phyloP scores from a whole-genome alignment of 495 filamentous ascomycete species.

The Aspergillus avenaceus region DNA sequence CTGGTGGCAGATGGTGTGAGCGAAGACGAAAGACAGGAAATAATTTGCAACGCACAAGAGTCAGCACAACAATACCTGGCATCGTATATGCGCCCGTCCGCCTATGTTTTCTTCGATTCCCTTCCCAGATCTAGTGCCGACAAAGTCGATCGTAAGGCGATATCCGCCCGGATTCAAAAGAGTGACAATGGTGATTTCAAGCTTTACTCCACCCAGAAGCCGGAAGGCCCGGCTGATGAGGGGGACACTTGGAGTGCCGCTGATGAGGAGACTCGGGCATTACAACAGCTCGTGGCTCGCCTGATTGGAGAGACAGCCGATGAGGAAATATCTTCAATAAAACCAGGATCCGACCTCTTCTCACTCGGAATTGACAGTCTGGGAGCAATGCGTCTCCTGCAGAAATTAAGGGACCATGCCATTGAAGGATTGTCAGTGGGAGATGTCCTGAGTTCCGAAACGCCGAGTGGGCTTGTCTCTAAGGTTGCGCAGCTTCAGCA shows the following conservation, averaged over 20 bases:
- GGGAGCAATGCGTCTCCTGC: constrained; percentile 58
- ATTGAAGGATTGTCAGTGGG: constrained; percentile 25
- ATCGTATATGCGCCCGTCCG: constrained; percentile 18
- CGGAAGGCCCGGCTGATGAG: not conserved
- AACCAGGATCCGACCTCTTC: constrained; percentile 56
- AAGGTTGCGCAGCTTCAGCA: constrained; percentile 1
- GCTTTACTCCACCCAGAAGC: not conserved
- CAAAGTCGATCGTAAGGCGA: constrained; percentile 22
- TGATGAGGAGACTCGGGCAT: not conserved
- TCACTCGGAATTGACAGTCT: constrained; percentile 77
- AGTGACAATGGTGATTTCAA: not conserved
- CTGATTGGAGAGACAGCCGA: constrained; percentile 46
- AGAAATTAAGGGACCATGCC: constrained; percentile 17
- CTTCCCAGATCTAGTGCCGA: constrained; percentile 23
- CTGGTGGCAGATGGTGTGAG: constrained; percentile 14
- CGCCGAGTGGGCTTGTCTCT: constrained; percentile 30
- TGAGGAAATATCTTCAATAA: constrained; percentile 38
- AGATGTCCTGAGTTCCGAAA: constrained; percentile 19
- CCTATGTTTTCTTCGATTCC: constrained; percentile 15
- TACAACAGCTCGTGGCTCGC: constrained; percentile 11
- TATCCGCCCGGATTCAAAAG: constrained; percentile 11
- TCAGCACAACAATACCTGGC: constrained; percentile 31
- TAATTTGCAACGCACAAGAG: constrained; percentile 37
- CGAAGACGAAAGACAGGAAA: constrained; percentile 18
- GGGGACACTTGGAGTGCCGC: constrained; percentile 4